These are phyloP conservation scores for Rhodotorula paludigena DNA, from an alignment of 768 basidiomycete species.

Conservation along the genomic window DNA sequence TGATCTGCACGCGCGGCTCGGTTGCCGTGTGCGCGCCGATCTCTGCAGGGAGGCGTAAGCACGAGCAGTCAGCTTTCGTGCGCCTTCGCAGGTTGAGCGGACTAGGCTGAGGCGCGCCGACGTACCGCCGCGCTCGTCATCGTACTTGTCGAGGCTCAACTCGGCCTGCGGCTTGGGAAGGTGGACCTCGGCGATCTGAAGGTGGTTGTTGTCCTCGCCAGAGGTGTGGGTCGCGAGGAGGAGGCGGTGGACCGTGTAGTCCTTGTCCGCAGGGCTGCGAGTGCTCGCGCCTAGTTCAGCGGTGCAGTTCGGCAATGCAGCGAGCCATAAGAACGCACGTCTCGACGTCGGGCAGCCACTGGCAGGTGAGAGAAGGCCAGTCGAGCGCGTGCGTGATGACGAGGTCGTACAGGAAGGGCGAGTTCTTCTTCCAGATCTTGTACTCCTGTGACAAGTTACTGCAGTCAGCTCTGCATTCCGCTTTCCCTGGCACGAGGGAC, in stretches of 20 bases:
- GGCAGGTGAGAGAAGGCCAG: slow-evolving; percentile 96
- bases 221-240: slow-evolving; percentile 97
- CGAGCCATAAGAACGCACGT: slow-evolving; percentile 56
- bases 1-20: slow-evolving; percentile 76
- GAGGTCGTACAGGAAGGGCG: slow-evolving; percentile 94
- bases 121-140: slow-evolving; percentile 74
- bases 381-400: slow-evolving; percentile 96
- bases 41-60: slow-evolving; percentile 51
- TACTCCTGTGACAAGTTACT: slow-evolving; percentile 22
- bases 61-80: neutral
- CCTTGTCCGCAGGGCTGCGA: slow-evolving; percentile 75
- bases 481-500: neutral
- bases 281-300: neutral
- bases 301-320: neutral
- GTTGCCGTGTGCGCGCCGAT: slow-evolving; percentile 86
- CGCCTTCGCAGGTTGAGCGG: neutral
- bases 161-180: slow-evolving; percentile 83
- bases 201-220: slow-evolving; percentile 84
- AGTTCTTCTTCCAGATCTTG: slow-evolving; percentile 50
- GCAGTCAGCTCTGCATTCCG: neutral
- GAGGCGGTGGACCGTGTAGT: slow-evolving; percentile 90
- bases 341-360: slow-evolving; percentile 98
- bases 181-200: slow-evolving; percentile 90
- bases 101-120: neutral
- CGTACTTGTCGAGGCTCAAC: slow-evolving; percentile 73